Conservation (phyloP, 2,329 filamentous ascomycete species). For the Tolypocladium album region DNA sequence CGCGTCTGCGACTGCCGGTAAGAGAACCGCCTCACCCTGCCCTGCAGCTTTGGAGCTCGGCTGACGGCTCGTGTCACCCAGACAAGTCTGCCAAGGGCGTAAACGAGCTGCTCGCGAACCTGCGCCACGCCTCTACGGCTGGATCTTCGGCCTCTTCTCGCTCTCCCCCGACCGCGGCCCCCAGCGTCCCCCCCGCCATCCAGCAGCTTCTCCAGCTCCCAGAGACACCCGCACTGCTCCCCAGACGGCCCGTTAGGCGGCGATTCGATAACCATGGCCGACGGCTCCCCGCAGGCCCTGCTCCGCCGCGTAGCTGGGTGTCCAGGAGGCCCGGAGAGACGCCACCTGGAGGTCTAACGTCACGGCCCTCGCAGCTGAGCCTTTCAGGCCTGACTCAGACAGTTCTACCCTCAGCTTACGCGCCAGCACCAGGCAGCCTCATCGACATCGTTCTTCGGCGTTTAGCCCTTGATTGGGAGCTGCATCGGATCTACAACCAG, state of each 20-base stretch:
- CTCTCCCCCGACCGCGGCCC: constrained; percentile 22
- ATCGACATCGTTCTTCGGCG: constrained; percentile 38
- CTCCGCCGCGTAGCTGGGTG: constrained; percentile 48
- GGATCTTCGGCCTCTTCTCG: constrained; percentile 12
- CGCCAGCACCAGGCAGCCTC: constrained; percentile 35
- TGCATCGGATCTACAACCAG: constrained; percentile 43
- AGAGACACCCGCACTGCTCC: constrained; percentile 41
- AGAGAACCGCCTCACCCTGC: constrained; percentile 4
- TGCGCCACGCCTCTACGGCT: constrained; percentile 35
- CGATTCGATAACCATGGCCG: constrained; percentile 35
- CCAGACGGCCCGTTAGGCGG: constrained; percentile 30
- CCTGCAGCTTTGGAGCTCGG: not conserved
- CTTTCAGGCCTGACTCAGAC: constrained; percentile 7
- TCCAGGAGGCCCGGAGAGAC: constrained; percentile 13
- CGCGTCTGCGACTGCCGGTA: constrained; percentile 16
- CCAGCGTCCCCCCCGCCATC: constrained; percentile 49
- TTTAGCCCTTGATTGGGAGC: constrained; percentile 43
- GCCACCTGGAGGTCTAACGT: constrained; percentile 4
- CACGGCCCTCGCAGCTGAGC: constrained; percentile 9
- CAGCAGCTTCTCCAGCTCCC: constrained; percentile 49
- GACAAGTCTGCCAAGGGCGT: constrained; percentile 31
- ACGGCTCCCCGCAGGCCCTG: constrained; percentile 45
- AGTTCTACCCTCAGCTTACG: constrained; percentile 33
- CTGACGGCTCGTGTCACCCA: constrained; percentile 4
- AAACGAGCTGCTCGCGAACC: constrained; percentile 48